Percentiles rank a stretch among this genome's conserved stretches.
phyloP scores from a whole-genome alignment of 2,329 filamentous ascomycete species.

The Elsinoe batatas region DNA sequence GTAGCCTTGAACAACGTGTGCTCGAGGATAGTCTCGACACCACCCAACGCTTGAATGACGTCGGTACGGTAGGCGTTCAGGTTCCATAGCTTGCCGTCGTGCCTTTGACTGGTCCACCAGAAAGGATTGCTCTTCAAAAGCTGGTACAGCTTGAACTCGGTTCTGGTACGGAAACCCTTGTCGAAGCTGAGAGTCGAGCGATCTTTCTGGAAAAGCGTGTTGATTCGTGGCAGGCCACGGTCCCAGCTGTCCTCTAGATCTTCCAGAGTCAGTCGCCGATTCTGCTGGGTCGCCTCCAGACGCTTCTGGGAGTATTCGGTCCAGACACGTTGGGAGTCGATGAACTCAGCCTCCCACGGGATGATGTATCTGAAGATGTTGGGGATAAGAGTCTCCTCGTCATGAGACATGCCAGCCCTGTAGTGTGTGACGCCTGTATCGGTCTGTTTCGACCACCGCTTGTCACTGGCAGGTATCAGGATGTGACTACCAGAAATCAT shows the following conservation, averaged over 20 bases:
- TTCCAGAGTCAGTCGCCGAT: conserved; percentile 84
- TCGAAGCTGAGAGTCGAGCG: conserved; percentile 94
- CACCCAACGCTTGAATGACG: conserved; percentile 89
- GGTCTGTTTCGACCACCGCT: conserved; percentile 96
- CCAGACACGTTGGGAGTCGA: conserved; percentile 97
- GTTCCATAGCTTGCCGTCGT: conserved; percentile 88
- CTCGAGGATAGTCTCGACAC: conserved; percentile 95
- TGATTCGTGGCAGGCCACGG: conserved; percentile 91
- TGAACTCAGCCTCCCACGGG: conserved; percentile 97
- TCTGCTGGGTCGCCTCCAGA: conserved; percentile 93
- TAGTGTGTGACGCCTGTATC: conserved; percentile 96
- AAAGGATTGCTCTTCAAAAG: conserved; percentile 99
- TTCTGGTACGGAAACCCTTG: conserved; percentile 90
- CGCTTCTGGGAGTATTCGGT: conserved; percentile 98
- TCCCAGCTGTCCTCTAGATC: conserved; percentile 99
- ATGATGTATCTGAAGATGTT: conserved; percentile 99
- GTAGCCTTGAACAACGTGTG: conserved; percentile 91
- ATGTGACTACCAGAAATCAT: conserved; percentile 99
- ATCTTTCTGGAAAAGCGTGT: conserved; percentile 98
- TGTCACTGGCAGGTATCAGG: conserved; percentile 91
- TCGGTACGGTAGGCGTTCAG: conserved; percentile 30
- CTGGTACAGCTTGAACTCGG: conserved; percentile 97
- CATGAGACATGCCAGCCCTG: conserved; percentile 93
- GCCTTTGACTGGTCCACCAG: conserved; percentile 97
- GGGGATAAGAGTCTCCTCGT: conserved; percentile 93